Evolutionary conservation across 1,139 yeast species (phyloP).

Genomic region (Hanseniaspora uvarum): DNA sequence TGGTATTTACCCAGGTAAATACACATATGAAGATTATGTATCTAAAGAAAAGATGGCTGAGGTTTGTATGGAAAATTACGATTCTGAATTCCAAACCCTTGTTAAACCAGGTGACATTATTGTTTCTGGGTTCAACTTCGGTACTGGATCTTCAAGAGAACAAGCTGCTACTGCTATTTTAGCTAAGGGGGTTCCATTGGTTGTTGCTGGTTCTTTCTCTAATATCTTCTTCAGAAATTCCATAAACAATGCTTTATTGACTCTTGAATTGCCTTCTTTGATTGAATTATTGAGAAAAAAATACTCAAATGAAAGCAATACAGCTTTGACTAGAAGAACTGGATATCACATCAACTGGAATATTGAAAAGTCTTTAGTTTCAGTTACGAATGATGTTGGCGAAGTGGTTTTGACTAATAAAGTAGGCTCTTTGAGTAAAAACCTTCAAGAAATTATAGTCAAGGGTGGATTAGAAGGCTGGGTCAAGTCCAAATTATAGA

Average conservation of each 20-base stretch:
- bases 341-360: conserved; percentile 93
- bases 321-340: conserved; percentile 81
- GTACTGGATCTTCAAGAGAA: conserved; percentile 98
- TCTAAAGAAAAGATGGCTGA: conserved; percentile 92
- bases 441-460: conserved; percentile 89
- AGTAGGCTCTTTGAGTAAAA: conserved; percentile 92
- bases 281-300: conserved; percentile 64
- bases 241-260: conserved; percentile 86
- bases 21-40: conserved; percentile 95
- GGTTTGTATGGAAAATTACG: conserved; percentile 98
- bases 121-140: conserved; percentile 87
- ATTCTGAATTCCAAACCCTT: conserved; percentile 69
- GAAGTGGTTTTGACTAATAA: conserved; percentile 60
- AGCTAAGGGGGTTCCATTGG: conserved; percentile 85
- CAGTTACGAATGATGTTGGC: conserved; percentile 54
- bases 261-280: conserved; percentile 84
- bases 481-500: conserved; percentile 60
- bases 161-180: conserved; percentile 96
- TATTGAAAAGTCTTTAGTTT: conserved; percentile 70
- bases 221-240: conserved; percentile 92
- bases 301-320: conserved; percentile 37
- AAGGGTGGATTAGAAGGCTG: conserved; percentile 98
- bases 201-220: conserved; percentile 95
- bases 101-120: conserved; percentile 82
- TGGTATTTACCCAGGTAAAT: conserved; percentile 97